Evolutionary conservation across 345 rosid genomes (phyloP), one percentile per base, ranked within the genome.

Genomic region (Brassica incana): DNA sequence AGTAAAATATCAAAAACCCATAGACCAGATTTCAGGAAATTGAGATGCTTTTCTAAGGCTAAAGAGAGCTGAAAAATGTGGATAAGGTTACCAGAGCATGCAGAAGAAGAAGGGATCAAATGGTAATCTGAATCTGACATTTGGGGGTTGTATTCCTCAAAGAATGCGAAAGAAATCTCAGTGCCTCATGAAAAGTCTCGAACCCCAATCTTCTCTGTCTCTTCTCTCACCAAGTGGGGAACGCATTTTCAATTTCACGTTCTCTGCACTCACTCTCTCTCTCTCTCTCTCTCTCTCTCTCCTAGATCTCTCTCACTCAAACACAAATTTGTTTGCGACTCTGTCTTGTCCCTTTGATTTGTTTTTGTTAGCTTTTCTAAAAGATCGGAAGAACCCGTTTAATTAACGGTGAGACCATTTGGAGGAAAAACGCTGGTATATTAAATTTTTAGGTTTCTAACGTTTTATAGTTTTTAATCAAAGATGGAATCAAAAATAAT

Each of bases 161-260:
- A 68, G 70, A 68, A 18, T 56, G 77, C 36, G 56, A 14, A 50
- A 45, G 18, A 50, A 50, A 14, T 50, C 56, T 50, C 56, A 73
- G 18, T 58, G 81, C 62, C 56, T 14, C 56, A 14, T 50, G 56
- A 50, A 14, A 50, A 50, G 56, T 50, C 56, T 50, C 56, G 56
- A 50, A 5, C 16, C 56, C 56, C 56, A 50, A 50, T 50, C 56
- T 45, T 76, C 74, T 77, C 66, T 71, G 60, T 64, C 29, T 77
- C 18, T 45, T 58, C 69, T 35, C 32, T 32, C 61, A 78, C 67
- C 69, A 38, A 72, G 78, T 78, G 78, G 84, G 78, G 50, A 74
- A 36, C 79, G 75, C 81, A 78, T 77, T 77, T 73, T 59, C 81
- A 69, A 67, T 50, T n/a, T 76, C 83, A 77, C 80, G 74, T 77